phyloP scores from a whole-genome alignment of 176 grass and related monocot species.

The Oryza brachyantha region DNA sequence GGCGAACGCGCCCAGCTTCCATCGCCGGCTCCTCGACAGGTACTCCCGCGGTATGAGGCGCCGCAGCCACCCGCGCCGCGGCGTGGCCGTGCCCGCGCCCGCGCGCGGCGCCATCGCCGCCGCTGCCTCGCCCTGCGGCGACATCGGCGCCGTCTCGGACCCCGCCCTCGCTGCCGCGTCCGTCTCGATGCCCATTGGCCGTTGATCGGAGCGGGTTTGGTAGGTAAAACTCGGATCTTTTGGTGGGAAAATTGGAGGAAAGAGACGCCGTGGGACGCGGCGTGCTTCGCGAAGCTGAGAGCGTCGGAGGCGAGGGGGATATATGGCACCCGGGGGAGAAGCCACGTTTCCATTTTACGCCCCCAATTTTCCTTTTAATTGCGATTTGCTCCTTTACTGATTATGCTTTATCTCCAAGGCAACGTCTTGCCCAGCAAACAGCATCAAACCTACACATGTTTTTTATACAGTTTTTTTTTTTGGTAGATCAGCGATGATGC shows the following conservation, averaged over 20 bases:
- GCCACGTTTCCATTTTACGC: neutral
- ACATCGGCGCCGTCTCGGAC: conserved; percentile 30
- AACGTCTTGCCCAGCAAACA: too few relatives aligned
- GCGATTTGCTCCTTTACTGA: neutral
- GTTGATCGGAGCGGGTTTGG: conserved; percentile 2
- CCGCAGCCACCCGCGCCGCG: conserved; percentile 38
- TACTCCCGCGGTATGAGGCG: conserved; percentile 35
- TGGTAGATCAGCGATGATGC: too few relatives aligned
- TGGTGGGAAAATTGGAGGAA: neutral
- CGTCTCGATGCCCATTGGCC: conserved; percentile 26
- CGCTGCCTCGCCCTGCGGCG: neutral
- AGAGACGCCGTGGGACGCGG: conserved; percentile 8
- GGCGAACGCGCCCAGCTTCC: neutral
- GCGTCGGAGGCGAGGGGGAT: neutral
- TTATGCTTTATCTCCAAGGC: conserved; percentile 19
- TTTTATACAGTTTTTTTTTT: too few relatives aligned
- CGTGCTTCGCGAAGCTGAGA: neutral
- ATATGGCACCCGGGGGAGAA: neutral
- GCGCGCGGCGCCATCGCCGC: neutral
- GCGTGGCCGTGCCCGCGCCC: neutral
- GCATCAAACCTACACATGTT: too few relatives aligned
- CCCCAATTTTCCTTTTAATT: neutral
- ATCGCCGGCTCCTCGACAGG: conserved; percentile 20
- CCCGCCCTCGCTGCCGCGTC: neutral
- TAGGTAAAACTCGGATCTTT: conserved; percentile 13